phyloP scores from a whole-genome alignment of 306 rosid genomes.

The Hippophae gyantsensis region DNA sequence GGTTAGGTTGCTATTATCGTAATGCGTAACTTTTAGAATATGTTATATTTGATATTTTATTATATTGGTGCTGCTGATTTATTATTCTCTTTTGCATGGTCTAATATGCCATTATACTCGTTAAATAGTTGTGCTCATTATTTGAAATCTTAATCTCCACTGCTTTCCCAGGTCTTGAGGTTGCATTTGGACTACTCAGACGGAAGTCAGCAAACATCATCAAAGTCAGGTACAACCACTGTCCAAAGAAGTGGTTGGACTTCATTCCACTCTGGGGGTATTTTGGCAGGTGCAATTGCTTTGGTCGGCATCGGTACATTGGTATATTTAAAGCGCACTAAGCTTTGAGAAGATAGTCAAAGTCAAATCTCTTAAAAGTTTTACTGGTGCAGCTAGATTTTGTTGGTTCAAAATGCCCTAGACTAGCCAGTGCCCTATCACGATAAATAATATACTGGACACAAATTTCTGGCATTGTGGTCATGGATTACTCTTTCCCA shows the following conservation, averaged over 20 bases:
- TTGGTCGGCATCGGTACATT: conserved; percentile 48
- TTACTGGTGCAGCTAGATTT: not conserved
- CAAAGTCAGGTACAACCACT: conserved; percentile 15
- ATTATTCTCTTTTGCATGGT: not conserved
- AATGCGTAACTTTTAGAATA: not conserved
- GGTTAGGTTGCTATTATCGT: not conserved
- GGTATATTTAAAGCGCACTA: conserved; percentile 63
- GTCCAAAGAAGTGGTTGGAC: conserved; percentile 21
- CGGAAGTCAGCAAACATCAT: conserved; percentile 19
- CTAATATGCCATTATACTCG: not conserved
- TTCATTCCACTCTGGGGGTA: conserved; percentile 30
- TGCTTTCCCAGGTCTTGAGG: conserved; percentile 55
- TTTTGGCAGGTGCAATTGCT: conserved; percentile 50
- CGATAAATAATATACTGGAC: not conserved
- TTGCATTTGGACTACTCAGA: conserved; percentile 61
- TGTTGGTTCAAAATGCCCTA: not conserved
- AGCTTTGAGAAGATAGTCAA: conserved; percentile 13
- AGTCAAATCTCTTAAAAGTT: not conserved
- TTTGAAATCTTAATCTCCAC: conserved; percentile 3
- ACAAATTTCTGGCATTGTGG: not conserved
- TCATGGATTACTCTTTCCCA: not conserved
- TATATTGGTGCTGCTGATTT: not conserved
- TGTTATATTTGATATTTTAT: not conserved
- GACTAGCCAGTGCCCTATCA: not conserved
- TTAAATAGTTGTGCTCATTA: not conserved